Evolutionary conservation across 495 filamentous ascomycete genomes (phyloP).

Genomic region (Hypoxylon lenormandii): DNA sequence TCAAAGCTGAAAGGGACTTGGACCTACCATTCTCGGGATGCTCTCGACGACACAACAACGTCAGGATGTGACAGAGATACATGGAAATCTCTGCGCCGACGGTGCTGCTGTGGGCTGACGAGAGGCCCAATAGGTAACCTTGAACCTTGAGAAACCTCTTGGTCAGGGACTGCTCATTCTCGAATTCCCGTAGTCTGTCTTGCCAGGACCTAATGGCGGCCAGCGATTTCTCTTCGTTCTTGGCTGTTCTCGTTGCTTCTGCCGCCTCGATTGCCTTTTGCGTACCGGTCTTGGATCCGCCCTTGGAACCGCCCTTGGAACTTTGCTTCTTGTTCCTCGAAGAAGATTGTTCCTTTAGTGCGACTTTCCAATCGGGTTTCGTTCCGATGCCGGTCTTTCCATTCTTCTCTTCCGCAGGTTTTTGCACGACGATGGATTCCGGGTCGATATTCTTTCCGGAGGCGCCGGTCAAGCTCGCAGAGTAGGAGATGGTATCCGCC

Average conservation of each 20-base stretch:
- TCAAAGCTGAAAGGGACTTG: too few relatives aligned
- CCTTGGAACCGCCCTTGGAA: slow-evolving; percentile 50
- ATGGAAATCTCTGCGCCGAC: slow-evolving; percentile 60
- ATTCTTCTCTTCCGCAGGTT: slow-evolving; percentile 5
- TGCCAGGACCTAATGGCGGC: slow-evolving; percentile 42
- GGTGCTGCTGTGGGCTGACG: slow-evolving; percentile 44
- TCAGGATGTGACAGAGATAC: slow-evolving; percentile 61
- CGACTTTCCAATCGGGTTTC: not conserved
- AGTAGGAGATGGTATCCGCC: slow-evolving; percentile 74
- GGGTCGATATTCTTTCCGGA: slow-evolving; percentile 72
- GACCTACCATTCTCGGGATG: slow-evolving; percentile 29
- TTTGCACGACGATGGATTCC: slow-evolving; percentile 65
- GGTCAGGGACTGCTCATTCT: slow-evolving; percentile 47
- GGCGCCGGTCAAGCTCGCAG: slow-evolving; percentile 75
- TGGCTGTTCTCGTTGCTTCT: slow-evolving; percentile 40
- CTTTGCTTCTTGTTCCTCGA: slow-evolving; percentile 39
- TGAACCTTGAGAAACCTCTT: slow-evolving; percentile 60
- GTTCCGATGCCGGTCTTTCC: not conserved
- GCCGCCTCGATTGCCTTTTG: slow-evolving; percentile 46
- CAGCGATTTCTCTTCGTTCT: slow-evolving; percentile 48
- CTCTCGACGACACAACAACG: slow-evolving; percentile 15
- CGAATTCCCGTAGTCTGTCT: slow-evolving; percentile 41
- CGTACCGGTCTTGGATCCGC: slow-evolving; percentile 39
- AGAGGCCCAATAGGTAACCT: slow-evolving; percentile 56
- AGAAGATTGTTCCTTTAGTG: not conserved